Evolutionary conservation across 768 basidiomycete genomes (phyloP).

Genomic region (Pluteus cervinus): DNA sequence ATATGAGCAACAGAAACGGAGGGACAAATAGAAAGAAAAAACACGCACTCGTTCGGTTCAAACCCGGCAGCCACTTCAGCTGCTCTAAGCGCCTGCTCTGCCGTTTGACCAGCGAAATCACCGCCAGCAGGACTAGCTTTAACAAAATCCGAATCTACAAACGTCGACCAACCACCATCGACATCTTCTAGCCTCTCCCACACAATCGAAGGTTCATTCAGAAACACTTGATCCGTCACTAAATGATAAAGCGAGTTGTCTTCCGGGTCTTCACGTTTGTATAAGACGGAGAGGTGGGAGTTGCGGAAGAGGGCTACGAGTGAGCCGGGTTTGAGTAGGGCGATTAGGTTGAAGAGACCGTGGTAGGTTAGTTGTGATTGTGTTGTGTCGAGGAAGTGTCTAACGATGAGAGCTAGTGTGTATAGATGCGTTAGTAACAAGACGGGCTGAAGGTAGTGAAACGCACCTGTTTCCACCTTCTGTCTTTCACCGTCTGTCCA

Average conservation of each 20-base stretch:
- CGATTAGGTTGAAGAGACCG: constrained; percentile 76
- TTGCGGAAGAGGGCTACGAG: constrained; percentile 88
- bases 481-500: constrained; percentile 49
- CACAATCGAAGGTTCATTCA: constrained; percentile 70
- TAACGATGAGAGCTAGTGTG: constrained; percentile 55
- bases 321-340: constrained; percentile 44
- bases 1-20: constrained; percentile 6
- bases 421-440: constrained; percentile 1
- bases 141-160: constrained; percentile 70
- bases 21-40: not conserved
- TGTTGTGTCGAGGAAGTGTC: constrained; percentile 62
- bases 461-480: constrained; percentile 69
- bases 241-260: constrained; percentile 65
- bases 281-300: constrained; percentile 84
- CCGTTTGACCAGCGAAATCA: constrained; percentile 72
- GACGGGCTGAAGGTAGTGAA: not conserved
- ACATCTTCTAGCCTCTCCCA: constrained; percentile 92
- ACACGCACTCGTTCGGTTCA: constrained; percentile 59
- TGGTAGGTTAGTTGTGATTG: constrained; percentile 85
- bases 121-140: constrained; percentile 67
- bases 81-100: constrained; percentile 50
- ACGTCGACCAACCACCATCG: constrained; percentile 71
- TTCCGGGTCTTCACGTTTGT: constrained; percentile 41
- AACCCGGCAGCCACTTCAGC: constrained; percentile 32
- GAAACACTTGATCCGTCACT: constrained; percentile 81